phyloP scores from a whole-genome alignment of 495 filamentous ascomycete species.

The Sordaria brevicollis region DNA sequence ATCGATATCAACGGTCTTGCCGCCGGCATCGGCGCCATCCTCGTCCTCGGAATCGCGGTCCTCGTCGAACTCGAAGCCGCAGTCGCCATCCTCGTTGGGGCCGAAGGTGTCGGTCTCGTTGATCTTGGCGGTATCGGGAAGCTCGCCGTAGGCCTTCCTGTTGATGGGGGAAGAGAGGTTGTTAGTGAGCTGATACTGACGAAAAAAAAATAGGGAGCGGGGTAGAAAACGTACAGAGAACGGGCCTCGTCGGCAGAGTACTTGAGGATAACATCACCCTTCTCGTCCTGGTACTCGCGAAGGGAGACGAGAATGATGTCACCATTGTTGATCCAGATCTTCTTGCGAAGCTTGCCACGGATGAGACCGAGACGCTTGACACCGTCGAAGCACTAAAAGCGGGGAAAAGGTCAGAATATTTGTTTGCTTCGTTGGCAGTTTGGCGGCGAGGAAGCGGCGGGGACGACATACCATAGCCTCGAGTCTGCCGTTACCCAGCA shows the following conservation, averaged over 20 bases:
- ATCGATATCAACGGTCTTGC: conserved; percentile 62
- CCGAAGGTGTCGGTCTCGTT: conserved; percentile 96
- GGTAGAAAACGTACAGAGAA: conserved; percentile 41
- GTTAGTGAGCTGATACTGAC: conserved; percentile 1
- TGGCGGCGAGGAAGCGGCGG: not conserved
- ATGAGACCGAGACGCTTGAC: conserved; percentile 76
- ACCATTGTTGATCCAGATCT: conserved; percentile 97
- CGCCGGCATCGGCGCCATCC: conserved; percentile 45
- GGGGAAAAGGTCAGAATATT: conserved; percentile 33
- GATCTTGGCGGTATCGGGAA: conserved; percentile 97
- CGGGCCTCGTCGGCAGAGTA: conserved; percentile 96
- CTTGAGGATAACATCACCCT: conserved; percentile 98
- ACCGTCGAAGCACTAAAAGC: conserved; percentile 97
- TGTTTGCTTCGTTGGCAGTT: not conserved
- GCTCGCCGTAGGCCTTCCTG: conserved; percentile 84
- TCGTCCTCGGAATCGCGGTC: conserved; percentile 72
- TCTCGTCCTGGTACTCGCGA: conserved; percentile 97
- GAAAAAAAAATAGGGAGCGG: not conserved
- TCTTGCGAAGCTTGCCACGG: conserved; percentile 95
- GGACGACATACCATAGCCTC: conserved; percentile 48
- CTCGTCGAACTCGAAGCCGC: conserved; percentile 78
- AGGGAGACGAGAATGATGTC: conserved; percentile 96
- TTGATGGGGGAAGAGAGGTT: not conserved
- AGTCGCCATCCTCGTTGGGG: conserved; percentile 61
- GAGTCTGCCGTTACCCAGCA: conserved; percentile 95